These are phyloP conservation scores for Pichia deserticola DNA, from an alignment of 805 yeast species.

Conservation along the genomic window DNA sequence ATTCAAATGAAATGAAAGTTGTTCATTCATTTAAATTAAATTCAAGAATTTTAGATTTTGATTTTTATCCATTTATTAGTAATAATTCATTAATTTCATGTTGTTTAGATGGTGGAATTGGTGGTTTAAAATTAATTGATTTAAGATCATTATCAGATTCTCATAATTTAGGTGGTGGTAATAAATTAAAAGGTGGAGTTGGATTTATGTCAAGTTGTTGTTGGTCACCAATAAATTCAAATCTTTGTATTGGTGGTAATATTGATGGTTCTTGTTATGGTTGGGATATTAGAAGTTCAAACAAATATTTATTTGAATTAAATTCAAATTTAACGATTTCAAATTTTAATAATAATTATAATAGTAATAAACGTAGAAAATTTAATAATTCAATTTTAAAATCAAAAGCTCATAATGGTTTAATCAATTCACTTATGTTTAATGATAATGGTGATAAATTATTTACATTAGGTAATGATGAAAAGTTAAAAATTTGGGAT, in stretches of 20 bases:
- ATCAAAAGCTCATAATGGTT: slow-evolving; percentile 64
- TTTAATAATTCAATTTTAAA: neutral
- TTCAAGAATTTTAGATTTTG: slow-evolving; percentile 59
- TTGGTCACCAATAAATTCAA: slow-evolving; percentile 64
- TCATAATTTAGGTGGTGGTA: slow-evolving; percentile 47
- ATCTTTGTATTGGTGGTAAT: slow-evolving; percentile 72
- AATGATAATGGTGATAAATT: slow-evolving; percentile 55
- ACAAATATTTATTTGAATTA: slow-evolving; percentile 53
- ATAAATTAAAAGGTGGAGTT: slow-evolving; percentile 22
- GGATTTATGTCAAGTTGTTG: slow-evolving; percentile 25
- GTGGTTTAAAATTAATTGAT: slow-evolving; percentile 52
- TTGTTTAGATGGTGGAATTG: slow-evolving; percentile 52
- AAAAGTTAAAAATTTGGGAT: slow-evolving; percentile 75
- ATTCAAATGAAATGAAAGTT: slow-evolving; percentile 54
- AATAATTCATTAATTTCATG: slow-evolving; percentile 53
- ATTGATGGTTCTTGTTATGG: slow-evolving; percentile 70
- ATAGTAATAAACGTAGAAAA: neutral
- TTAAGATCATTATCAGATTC: slow-evolving; percentile 65
- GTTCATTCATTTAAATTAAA: slow-evolving; percentile 62
- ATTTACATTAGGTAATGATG: slow-evolving; percentile 71
- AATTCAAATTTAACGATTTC: slow-evolving; percentile 35
- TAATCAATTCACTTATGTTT: slow-evolving; percentile 78
- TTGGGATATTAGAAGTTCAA: slow-evolving; percentile 79
- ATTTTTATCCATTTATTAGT: slow-evolving; percentile 39
- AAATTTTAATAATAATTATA: slow-evolving; percentile 11